Base-by-base conservation (phyloP, 2,329 filamentous ascomycete genomes). In the Aspergillus pseudoterreus region DNA sequence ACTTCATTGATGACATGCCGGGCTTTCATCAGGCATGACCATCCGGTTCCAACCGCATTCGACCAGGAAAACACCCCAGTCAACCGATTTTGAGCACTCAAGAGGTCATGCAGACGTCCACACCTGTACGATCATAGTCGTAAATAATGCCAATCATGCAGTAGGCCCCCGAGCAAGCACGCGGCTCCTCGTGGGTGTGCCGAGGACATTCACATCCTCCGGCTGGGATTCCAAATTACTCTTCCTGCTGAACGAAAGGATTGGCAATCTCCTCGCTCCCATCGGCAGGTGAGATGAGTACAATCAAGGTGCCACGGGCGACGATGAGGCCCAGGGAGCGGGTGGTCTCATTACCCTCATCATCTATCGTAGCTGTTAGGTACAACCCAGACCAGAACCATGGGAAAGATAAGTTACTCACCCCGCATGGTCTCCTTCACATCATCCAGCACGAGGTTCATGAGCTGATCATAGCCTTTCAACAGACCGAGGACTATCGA, bases 191-290 rank as follows among this genome's bases (percentile, higher is more conserved):
- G 27, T 3, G 27, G 27, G 27, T 30, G 6, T 30, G 10, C 27
- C 9, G 10, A 30, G 6, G 27, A 30, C 27, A 30, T 30, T 44
- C 38, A 17, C 14, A 8, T 38, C 35, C 11, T 38, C n/a, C 35
- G 4, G 35, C 11, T n/a, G 35, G 6, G 4, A 11, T 2, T n/a
- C 11, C 41, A 4, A 17, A 42, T 71, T 72, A 83, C 59, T 90
- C 86, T 44, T 90, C 86, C 21, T 81, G 78, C 65, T 90, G 84
- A 48, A 88, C 78, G 67, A 97, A 99, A 0, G 94, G 94, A 71
- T 99, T 99, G 63, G 88, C 83, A 64, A 99, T 99, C 73, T 92
- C 87, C 74, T 97, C 92, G 74, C 90, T 96, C 50, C 94, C 94
- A 67, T 97, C 92, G 47, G 94, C 82, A 4, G 94, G 94, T 56